Percentiles rank a stretch among this genome's conserved stretches.
phyloP scores from a whole-genome alignment of 192 early-diverging fungal species.

The Coemansia furcata region DNA sequence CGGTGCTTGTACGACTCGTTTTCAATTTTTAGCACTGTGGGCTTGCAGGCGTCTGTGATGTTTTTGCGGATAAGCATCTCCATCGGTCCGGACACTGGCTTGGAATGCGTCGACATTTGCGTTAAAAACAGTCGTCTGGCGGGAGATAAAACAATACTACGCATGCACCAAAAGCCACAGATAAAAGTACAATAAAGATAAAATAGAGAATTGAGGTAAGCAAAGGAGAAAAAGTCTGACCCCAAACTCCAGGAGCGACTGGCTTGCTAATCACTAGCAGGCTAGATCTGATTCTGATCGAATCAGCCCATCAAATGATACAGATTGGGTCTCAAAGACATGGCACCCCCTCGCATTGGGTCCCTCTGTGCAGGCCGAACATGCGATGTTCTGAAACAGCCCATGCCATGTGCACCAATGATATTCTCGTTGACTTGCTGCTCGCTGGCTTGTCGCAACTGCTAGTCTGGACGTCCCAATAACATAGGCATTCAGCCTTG shows the following conservation, averaged over 20 bases:
- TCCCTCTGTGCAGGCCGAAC: too few species aligned
- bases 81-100: neutral
- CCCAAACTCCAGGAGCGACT: neutral
- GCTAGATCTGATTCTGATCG: neutral
- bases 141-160: neutral
- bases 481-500: too few species aligned
- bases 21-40: constrained; percentile 63
- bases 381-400: too few species aligned
- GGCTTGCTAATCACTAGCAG: neutral
- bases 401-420: too few species aligned
- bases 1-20: constrained; percentile 81
- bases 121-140: neutral
- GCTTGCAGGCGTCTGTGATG: constrained; percentile 52
- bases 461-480: too few species aligned
- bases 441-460: too few species aligned
- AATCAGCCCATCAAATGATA: neutral
- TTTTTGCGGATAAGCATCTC: constrained; percentile 23
- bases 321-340: too few species aligned
- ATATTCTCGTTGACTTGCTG: too few species aligned
- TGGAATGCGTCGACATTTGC: neutral
- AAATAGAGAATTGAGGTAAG: neutral
- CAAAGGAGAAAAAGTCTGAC: neutral
- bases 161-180: neutral
- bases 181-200: neutral
- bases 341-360: too few species aligned